phyloP scores from a whole-genome alignment of 2,329 filamentous ascomycete genomes.

The Trichoderma asperellum region DNA sequence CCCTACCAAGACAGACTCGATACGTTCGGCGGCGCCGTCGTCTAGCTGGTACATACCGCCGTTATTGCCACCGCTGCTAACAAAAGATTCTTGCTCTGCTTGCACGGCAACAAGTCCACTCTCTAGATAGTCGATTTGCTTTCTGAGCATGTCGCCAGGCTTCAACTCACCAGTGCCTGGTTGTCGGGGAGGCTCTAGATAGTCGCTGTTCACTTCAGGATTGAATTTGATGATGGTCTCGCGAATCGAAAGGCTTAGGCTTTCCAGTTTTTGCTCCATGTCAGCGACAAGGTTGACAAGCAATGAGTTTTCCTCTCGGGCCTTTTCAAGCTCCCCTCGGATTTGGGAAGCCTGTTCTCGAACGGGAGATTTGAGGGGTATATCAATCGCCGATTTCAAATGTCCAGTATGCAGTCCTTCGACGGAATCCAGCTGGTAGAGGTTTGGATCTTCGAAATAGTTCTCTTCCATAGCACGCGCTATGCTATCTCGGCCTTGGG shows the following conservation, averaged over 20 bases:
- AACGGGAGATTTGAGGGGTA: conserved; percentile 61
- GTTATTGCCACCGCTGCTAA: conserved; percentile 24
- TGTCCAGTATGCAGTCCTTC: conserved; percentile 48
- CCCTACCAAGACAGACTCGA: conserved; percentile 57
- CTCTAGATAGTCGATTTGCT: conserved; percentile 73
- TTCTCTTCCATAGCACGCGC: conserved; percentile 59
- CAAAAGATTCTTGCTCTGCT: conserved; percentile 56
- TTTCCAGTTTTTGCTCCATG: conserved; percentile 59
- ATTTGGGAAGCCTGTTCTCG: conserved; percentile 58
- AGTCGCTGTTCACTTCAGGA: conserved; percentile 56
- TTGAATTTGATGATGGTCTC: conserved; percentile 68
- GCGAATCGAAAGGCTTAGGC: conserved; percentile 68
- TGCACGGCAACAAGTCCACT: conserved; percentile 64
- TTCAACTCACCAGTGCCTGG: conserved; percentile 39
- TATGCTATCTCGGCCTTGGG: conserved; percentile 63
- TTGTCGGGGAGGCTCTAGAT: conserved; percentile 48
- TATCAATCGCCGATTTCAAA: conserved; percentile 50
- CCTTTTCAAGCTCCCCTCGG: conserved; percentile 51
- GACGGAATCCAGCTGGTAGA: conserved; percentile 71
- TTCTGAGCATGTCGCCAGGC: conserved; percentile 52
- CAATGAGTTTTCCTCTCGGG: conserved; percentile 51
- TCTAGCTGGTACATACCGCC: conserved; percentile 37
- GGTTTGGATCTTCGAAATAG: conserved; percentile 76
- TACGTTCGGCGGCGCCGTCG: conserved; percentile 50
- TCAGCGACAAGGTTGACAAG: conserved; percentile 34